Evolutionary conservation across 768 basidiomycete genomes (phyloP).

Genomic region (Xerocomus spinulosus): DNA sequence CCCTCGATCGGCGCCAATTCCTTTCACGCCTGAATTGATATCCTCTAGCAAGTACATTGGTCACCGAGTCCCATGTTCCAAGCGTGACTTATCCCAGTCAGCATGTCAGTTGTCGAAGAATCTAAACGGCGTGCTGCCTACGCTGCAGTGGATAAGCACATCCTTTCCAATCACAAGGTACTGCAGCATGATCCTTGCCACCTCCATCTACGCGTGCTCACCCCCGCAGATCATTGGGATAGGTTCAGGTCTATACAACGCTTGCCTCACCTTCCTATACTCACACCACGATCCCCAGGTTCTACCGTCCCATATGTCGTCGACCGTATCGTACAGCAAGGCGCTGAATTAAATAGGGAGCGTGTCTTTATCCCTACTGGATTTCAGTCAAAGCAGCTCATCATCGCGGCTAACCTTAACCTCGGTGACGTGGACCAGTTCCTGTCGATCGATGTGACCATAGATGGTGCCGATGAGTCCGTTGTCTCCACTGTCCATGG

Average conservation of each 20-base stretch:
- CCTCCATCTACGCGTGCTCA: conserved; percentile 1
- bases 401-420: conserved; percentile 68
- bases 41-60: conserved; percentile 6
- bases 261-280: background rate
- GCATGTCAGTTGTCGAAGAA: conserved; percentile 57
- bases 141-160: conserved; percentile 89
- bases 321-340: conserved; percentile 87
- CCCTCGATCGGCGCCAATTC: conserved; percentile 10
- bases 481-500: conserved; percentile 23
- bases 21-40: background rate
- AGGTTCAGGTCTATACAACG: conserved; percentile 58
- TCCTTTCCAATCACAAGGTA: conserved; percentile 79
- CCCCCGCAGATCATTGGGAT: conserved; percentile 70
- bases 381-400: conserved; percentile 95
- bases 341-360: conserved; percentile 63
- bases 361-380: conserved; percentile 92
- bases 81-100: conserved; percentile 3
- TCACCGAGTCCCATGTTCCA: background rate
- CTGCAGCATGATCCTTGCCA: conserved; percentile 15
- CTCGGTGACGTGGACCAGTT: conserved; percentile 91
- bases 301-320: conserved; percentile 97
- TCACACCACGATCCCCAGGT: conserved; percentile 38
- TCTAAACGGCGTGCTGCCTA: conserved; percentile 90
- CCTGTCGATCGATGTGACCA: conserved; percentile 88
- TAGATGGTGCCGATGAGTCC: conserved; percentile 97